Conservation (phyloP, 305 asterid species). For the Plantago coronopus region DNA sequence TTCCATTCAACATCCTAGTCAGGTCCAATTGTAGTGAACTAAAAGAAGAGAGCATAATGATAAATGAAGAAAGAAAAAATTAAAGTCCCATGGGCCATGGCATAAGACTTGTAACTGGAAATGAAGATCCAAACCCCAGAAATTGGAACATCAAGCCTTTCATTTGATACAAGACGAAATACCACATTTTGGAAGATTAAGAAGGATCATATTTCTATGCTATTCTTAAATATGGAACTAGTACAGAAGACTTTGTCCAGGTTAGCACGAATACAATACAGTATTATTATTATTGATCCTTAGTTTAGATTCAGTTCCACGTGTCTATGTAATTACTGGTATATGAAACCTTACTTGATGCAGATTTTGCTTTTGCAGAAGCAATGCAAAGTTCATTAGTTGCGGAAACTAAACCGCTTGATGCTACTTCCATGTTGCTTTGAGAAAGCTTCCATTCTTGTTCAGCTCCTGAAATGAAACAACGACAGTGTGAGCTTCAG, state of each 20-base stretch:
- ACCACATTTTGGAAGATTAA: constrained; percentile 2
- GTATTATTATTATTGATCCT: constrained; percentile 9
- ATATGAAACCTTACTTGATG: constrained; percentile 64
- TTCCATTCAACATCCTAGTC: background rate
- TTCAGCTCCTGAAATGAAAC: constrained; percentile 75
- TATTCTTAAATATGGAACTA: constrained; percentile 6
- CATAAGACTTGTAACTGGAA: constrained; percentile 9
- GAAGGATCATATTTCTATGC: constrained; percentile 10
- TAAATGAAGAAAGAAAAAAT: background rate
- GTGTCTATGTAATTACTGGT: constrained; percentile 18
- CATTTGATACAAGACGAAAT: constrained; percentile 13
- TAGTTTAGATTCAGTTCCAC: constrained; percentile 18
- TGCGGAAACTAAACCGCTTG: constrained; percentile 73
- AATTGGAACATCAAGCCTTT: constrained; percentile 9
- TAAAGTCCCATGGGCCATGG: no score
- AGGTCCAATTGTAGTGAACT: constrained; percentile 11
- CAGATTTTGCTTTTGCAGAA: constrained; percentile 70
- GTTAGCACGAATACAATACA: constrained; percentile 5
- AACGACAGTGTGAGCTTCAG: constrained; percentile 23
- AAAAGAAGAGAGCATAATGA: background rate
- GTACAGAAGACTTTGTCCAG: constrained; percentile 17
- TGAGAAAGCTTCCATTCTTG: constrained; percentile 92
- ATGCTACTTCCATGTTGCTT: constrained; percentile 92
- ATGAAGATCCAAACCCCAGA: constrained; percentile 17
- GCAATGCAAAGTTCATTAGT: constrained; percentile 78